A percentile compares a stretch with the other conserved stretches of the same genome.
These are phyloP conservation scores for Solanum ossicruentum DNA, from an alignment of 257 asterid genomes.

Conservation along the genomic window DNA sequence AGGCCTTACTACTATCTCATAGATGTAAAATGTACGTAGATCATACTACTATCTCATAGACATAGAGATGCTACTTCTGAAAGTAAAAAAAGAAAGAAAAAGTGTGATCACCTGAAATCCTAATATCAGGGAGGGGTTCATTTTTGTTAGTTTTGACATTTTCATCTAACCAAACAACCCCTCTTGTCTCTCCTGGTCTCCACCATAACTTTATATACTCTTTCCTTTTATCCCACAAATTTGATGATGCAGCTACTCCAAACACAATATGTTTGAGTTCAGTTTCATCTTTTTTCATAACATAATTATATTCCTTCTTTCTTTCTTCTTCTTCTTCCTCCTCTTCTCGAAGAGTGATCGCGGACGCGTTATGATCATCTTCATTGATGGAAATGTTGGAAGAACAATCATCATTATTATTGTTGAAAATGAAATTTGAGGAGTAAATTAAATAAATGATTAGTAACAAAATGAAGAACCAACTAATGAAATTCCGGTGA, in stretches of 20 bases:
- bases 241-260: constrained; percentile 56
- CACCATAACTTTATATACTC: constrained; percentile 64
- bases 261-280: constrained; percentile 37
- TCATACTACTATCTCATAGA: no score
- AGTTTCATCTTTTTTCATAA: not conserved
- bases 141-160: constrained; percentile 8
- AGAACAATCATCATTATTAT: not conserved
- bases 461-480: not conserved
- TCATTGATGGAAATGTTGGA: not conserved
- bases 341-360: not conserved
- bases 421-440: not conserved
- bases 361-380: not conserved
- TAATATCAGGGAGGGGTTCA: constrained; percentile 36
- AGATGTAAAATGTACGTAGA: no score
- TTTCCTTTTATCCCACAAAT: constrained; percentile 39
- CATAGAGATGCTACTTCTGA: no score
- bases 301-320: not conserved
- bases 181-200: constrained; percentile 43
- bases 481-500: not conserved
- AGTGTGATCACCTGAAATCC: constrained; percentile 19
- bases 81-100: not conserved
- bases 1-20: no score
- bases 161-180: constrained; percentile 49
- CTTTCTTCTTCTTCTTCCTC: not conserved
- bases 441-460: constrained; percentile 1